Percentiles rank a stretch among this genome's conserved stretches.
These are phyloP conservation scores for Candida neerlandica DNA, from an alignment of 1,139 yeast genomes.

Conservation along the genomic window DNA sequence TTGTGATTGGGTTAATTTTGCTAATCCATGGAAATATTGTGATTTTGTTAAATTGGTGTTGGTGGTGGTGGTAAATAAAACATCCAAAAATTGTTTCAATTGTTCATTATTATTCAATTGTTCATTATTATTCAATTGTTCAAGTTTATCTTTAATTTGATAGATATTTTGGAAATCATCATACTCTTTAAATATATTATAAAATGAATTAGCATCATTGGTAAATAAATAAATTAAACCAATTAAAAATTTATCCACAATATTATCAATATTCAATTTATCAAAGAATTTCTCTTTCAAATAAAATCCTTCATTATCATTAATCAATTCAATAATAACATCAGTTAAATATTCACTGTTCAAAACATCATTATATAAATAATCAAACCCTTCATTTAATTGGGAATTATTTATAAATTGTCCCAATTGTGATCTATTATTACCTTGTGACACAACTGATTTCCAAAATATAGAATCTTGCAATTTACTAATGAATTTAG, in stretches of 20 bases:
- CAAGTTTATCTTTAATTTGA: slow-evolving; percentile 1
- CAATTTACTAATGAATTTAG: slow-evolving; percentile 17
- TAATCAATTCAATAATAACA: slow-evolving; percentile 35
- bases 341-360: slow-evolving; percentile 28
- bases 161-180: slow-evolving; percentile 18
- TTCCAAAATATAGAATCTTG: slow-evolving; percentile 33
- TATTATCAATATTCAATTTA: slow-evolving; percentile 20
- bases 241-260: slow-evolving; percentile 28
- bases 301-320: slow-evolving; percentile 27
- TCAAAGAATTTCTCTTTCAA: slow-evolving; percentile 26
- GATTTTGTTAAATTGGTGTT: no score
- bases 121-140: no score
- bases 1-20: slow-evolving; percentile 31
- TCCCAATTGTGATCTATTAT: slow-evolving; percentile 23
- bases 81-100: slow-evolving; percentile 23
- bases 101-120: slow-evolving; percentile 18
- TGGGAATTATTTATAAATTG: slow-evolving; percentile 22
- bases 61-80: slow-evolving; percentile 19
- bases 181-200: slow-evolving; percentile 23
- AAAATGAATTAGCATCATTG: slow-evolving; percentile 28
- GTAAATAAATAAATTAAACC: slow-evolving; percentile 40
- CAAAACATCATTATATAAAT: slow-evolving; percentile 19
- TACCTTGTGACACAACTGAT: slow-evolving; percentile 19
- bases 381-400: slow-evolving; percentile 32
- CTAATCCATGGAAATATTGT: slow-evolving; percentile 39